phyloP scores from a whole-genome alignment of 2,329 filamentous ascomycete species.

The Metarhizium album region DNA sequence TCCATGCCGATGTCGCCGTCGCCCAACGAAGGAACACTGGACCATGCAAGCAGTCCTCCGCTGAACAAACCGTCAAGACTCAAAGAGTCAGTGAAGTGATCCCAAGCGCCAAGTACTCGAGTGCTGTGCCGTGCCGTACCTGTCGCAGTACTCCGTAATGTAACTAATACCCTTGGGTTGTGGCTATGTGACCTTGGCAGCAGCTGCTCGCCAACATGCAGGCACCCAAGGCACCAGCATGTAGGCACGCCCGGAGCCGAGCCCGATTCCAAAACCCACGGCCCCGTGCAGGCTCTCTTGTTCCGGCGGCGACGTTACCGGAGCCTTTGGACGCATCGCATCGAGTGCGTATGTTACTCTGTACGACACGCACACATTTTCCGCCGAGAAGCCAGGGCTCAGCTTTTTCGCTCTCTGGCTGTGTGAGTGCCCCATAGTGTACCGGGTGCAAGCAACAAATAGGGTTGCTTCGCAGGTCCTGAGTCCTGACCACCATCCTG shows the following conservation, averaged over 20 bases:
- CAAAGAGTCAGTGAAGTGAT: too few species aligned
- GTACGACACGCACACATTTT: neutral
- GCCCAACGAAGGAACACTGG: neutral
- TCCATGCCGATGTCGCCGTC: slow-evolving; percentile 5
- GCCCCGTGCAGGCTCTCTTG: neutral
- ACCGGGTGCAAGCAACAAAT: too few species aligned
- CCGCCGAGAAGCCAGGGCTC: too few species aligned
- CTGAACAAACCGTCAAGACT: neutral
- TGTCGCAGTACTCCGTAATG: too few species aligned
- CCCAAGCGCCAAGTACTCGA: neutral
- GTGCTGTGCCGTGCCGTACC: too few species aligned
- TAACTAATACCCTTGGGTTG: too few species aligned
- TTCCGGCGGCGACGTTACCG: neutral
- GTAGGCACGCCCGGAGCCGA: neutral
- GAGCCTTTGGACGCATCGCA: neutral
- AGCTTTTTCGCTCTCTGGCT: too few species aligned
- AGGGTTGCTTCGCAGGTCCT: too few species aligned
- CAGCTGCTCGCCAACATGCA: neutral
- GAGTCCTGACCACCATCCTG: neutral
- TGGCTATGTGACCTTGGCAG: too few species aligned
- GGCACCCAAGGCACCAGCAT: neutral
- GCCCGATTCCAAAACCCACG: neutral
- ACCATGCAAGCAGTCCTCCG: neutral
- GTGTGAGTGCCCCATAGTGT: too few species aligned
- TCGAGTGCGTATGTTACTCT: too few species aligned